Conservation (phyloP, 768 basidiomycete genomes). For the Dioszegia aurantiaca region DNA sequence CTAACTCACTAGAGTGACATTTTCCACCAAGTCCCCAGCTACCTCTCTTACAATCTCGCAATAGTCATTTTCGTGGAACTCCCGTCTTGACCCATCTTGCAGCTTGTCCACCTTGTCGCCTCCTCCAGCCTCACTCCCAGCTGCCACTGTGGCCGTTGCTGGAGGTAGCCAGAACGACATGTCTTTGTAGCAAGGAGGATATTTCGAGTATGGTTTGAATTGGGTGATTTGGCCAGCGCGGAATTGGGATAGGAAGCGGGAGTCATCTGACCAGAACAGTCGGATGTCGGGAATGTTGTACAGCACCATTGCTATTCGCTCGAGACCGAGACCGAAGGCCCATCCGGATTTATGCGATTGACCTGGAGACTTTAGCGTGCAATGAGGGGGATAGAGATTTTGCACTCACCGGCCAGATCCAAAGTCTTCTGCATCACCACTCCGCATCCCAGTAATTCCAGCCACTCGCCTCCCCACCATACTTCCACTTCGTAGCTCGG, state of each 20-base stretch:
- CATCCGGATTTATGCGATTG: conserved; percentile 65
- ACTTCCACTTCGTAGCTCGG: conserved; percentile 99
- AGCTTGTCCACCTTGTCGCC: conserved; percentile 56
- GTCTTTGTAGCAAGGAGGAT: conserved; percentile 89
- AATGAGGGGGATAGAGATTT: conserved; percentile 55
- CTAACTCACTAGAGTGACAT: conserved; percentile 70
- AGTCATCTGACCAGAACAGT: conserved; percentile 90
- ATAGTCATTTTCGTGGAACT: conserved; percentile 90
- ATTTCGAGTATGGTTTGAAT: conserved; percentile 89
- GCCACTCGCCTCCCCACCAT: conserved; percentile 91
- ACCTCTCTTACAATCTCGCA: conserved; percentile 91
- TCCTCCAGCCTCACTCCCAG: conserved; percentile 75
- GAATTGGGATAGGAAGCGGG: conserved; percentile 86
- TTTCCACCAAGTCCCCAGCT: conserved; percentile 87
- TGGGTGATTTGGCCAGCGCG: conserved; percentile 65
- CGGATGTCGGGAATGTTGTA: conserved; percentile 97
- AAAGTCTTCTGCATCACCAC: conserved; percentile 86
- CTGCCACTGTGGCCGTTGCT: conserved; percentile 11
- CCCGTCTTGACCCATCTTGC: conserved; percentile 15
- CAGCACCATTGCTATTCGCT: conserved; percentile 96
- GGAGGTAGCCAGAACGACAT: conserved; percentile 83
- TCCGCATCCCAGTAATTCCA: conserved; percentile 92
- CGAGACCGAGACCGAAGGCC: conserved; percentile 96
- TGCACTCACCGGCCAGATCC: conserved; percentile 72
- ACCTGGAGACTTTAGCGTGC: conserved; percentile 53